Evolutionary conservation across 2,329 filamentous ascomycete genomes (phyloP).

Genomic region (Mariannaea elegans): DNA sequence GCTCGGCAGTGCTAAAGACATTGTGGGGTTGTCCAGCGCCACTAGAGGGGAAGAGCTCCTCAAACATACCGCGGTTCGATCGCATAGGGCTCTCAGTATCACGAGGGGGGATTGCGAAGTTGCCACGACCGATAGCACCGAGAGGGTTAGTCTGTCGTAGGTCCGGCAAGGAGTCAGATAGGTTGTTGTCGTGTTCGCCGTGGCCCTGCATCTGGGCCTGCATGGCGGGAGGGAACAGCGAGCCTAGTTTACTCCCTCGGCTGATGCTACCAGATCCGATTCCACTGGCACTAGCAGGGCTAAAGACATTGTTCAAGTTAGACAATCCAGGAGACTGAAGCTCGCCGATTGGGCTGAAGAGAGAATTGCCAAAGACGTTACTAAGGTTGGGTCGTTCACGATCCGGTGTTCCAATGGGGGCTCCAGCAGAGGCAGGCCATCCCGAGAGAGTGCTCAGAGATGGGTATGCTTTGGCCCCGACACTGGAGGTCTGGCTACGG

Average conservation of each 20-base stretch:
- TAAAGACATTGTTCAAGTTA: conserved; percentile 75
- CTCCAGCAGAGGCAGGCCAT: conserved; percentile 64
- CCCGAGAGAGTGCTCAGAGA: conserved; percentile 69
- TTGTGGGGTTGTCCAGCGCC: conserved; percentile 45
- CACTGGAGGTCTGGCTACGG: conserved; percentile 91
- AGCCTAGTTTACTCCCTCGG: conserved; percentile 83
- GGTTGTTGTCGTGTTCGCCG: conserved; percentile 67
- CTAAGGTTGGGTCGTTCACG: conserved; percentile 66
- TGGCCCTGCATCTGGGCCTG: conserved; percentile 87
- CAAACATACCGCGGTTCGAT: conserved; percentile 62
- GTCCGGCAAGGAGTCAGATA: conserved; percentile 67
- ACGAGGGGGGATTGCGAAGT: conserved; percentile 62
- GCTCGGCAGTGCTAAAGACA: conserved; percentile 50
- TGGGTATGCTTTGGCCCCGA: conserved; percentile 77
- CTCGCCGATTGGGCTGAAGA: conserved; percentile 81
- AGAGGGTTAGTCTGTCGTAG: conserved; percentile 69
- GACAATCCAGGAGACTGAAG: conserved; percentile 78
- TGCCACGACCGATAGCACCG: conserved; percentile 72
- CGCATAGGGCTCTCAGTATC: conserved; percentile 70
- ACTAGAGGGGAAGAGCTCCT: conserved; percentile 60
- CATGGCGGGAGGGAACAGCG: conserved; percentile 87
- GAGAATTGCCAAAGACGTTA: conserved; percentile 77
- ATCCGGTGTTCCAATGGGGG: conserved; percentile 73
- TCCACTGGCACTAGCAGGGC: conserved; percentile 63
- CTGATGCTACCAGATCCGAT: conserved; percentile 72